Evolutionary conservation across 257 asterid species (phyloP).

Genomic region (Phtheirospermum japonicum): DNA sequence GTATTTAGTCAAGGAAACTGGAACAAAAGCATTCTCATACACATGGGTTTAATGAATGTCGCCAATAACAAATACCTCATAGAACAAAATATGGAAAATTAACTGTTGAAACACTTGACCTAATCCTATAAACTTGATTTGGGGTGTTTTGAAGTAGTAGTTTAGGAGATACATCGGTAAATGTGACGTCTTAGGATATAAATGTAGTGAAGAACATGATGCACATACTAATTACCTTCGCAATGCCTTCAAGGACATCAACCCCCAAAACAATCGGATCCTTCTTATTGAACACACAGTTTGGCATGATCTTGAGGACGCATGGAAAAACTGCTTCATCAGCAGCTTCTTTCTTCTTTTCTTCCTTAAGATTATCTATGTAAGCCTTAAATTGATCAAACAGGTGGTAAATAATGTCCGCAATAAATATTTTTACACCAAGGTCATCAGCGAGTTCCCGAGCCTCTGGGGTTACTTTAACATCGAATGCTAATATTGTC

Average conservation of each 20-base stretch:
- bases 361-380: conserved; percentile 90
- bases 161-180: background rate
- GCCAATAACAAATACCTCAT: background rate
- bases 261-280: conserved; percentile 97
- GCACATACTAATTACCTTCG: conserved; percentile 50
- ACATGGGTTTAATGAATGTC: background rate
- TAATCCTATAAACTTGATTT: background rate
- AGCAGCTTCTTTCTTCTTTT: conserved; percentile 83
- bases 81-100: background rate
- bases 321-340: conserved; percentile 98
- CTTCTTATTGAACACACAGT: conserved; percentile 82
- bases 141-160: background rate
- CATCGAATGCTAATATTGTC: conserved; percentile 92
- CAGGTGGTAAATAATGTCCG: conserved; percentile 87
- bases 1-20: background rate
- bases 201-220: background rate
- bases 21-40: background rate
- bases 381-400: conserved; percentile 96
- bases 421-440: conserved; percentile 79
- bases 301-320: conserved; percentile 83
- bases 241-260: conserved; percentile 78
- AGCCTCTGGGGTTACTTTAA: conserved; percentile 88
- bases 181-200: background rate
- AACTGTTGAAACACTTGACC: background rate
- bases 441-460: conserved; percentile 87